These are phyloP conservation scores for Pseudonitzschia pungens DNA, from an alignment of 108 stramenopile genomes.

Conservation along the genomic window DNA sequence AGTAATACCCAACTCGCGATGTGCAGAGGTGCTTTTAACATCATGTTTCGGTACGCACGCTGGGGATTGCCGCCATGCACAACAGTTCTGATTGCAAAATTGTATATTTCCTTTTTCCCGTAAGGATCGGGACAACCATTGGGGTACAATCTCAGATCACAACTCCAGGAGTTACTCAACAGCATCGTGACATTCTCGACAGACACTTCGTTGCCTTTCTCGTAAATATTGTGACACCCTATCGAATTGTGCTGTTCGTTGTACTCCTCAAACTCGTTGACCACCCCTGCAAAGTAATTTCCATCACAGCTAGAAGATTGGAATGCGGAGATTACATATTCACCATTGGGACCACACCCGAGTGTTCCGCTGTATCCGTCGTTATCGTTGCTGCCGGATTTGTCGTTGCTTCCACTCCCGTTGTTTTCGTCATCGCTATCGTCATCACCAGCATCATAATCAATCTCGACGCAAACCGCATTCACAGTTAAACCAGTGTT, in stretches of 20 bases:
- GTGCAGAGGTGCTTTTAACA: constrained; percentile 20
- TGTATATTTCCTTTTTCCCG: constrained; percentile 30
- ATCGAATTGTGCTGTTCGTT: constrained; percentile 30
- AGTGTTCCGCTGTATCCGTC: constrained; percentile 22
- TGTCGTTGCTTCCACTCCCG: not conserved
- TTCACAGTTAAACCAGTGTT: not conserved
- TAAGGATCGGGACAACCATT: constrained; percentile 59
- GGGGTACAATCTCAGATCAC: constrained; percentile 48
- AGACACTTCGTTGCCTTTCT: constrained; percentile 5
- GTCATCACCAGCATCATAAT: constrained; percentile 8
- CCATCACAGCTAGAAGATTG: constrained; percentile 40
- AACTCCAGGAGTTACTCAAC: constrained; percentile 38
- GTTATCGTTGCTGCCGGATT: not conserved
- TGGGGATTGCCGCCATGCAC: constrained; percentile 19
- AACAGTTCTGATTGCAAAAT: constrained; percentile 19
- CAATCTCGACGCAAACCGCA: constrained; percentile 15
- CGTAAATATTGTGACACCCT: constrained; percentile 34
- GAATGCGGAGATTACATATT: constrained; percentile 37
- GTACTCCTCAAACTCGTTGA: constrained; percentile 27
- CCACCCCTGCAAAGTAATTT: constrained; percentile 25
- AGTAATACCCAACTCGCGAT: constrained; percentile 11
- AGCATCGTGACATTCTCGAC: constrained; percentile 1
- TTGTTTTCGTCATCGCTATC: not conserved
- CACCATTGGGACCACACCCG: constrained; percentile 41
- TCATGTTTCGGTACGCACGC: constrained; percentile 27